Evolutionary conservation across 2,329 filamentous ascomycete species (phyloP), one percentile per base, ranked within the genome.

Genomic region (Stenocarpella maydis): DNA sequence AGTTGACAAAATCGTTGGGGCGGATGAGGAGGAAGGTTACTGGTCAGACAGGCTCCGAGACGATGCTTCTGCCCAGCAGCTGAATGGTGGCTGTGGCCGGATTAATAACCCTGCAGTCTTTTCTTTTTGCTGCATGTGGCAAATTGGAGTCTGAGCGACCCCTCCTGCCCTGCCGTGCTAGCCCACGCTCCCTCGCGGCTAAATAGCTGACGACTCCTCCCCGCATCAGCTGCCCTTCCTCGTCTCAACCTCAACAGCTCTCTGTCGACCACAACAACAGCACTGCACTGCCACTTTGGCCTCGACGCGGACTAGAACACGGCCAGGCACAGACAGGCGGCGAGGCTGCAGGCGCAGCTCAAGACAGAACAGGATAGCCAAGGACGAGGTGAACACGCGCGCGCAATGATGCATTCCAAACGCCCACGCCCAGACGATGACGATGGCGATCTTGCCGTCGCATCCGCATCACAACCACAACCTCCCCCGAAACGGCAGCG

Each of bases 361-460:
- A 24, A 15, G 41, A 66, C n/a, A 37, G 19, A 10, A 19, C 52
- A 47, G n/a, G 21, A 12, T 14, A 31, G 17, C 4, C 17, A 41
- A 19, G n/a, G 12, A 17, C 61, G 28, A 21, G 31, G 15, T 19
- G n/a, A 21, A 41, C 31, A 9, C 34, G 34, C 34, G 34, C 37
- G 53, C 53, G 34, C 54, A 58, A 58, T 10, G 37, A 71, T 71
- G 69, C 47, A 64, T 39, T 31, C 39, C 6, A 71, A 70, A 49
- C 70, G 68, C 43, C 45, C 54, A 14, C 50, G 61, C 34, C 28
- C 50, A 19, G 26, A 58, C 28, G 26, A 58, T 31, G 52, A 67
- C 10, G 65, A 49, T 31, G 53, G 39, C 43, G 12, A 26, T 24
- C 50, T 60, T 31, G 19, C 45, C 49, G 49, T 24, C 47, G 45